phyloP scores from a whole-genome alignment of 192 early-diverging fungal genomes.

The Gryganskiella cystojenkinii region DNA sequence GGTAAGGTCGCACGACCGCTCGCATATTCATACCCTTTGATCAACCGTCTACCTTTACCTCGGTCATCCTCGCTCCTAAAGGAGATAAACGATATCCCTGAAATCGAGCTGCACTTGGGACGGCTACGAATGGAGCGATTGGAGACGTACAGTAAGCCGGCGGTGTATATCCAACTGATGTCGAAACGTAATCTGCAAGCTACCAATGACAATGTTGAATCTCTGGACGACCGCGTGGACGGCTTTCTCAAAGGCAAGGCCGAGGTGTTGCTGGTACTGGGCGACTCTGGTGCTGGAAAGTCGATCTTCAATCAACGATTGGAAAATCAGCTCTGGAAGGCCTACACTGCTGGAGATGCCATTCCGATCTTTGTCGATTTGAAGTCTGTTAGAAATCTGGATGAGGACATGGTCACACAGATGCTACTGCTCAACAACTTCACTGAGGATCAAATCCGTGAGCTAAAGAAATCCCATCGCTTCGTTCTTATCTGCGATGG shows the following conservation, averaged over 20 bases:
- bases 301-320: not conserved
- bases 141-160: not conserved
- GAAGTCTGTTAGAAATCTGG: not conserved
- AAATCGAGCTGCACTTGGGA: not conserved
- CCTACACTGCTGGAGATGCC: not conserved
- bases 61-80: not conserved
- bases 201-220: not conserved
- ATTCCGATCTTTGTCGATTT: slow-evolving; percentile 1
- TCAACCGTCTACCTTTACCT: not conserved
- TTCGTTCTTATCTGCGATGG: slow-evolving; percentile 1
- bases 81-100: not conserved
- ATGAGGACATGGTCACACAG: not conserved
- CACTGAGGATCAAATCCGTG: not conserved
- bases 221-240: not conserved
- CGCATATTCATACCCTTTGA: too few relatives aligned
- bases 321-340: not conserved
- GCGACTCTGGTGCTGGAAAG: slow-evolving; percentile 4
- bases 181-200: not conserved
- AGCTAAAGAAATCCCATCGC: not conserved
- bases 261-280: not conserved
- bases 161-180: not conserved
- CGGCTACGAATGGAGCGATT: not conserved
- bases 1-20: not conserved
- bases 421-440: not conserved
- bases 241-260: not conserved